These are phyloP conservation scores for Epithemia pelagica DNA, from an alignment of 108 stramenopile genomes.

Conservation along the genomic window DNA sequence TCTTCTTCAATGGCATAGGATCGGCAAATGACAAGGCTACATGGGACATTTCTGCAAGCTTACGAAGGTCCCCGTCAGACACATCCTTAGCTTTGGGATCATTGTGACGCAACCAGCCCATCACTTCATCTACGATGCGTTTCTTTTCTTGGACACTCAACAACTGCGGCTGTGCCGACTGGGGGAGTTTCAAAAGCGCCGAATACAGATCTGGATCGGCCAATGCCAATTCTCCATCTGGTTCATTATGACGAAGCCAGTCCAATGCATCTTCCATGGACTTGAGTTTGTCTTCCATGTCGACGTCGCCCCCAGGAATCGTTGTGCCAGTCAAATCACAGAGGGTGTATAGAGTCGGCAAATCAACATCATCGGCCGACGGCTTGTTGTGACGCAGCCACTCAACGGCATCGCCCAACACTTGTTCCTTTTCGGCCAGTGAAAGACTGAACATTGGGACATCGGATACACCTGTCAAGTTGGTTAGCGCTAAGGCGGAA, in stretches of 20 bases:
- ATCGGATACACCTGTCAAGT: constrained; percentile 1
- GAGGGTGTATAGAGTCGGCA: neutral
- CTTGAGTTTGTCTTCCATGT: neutral
- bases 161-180: neutral
- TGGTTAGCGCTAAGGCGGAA: neutral
- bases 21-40: neutral
- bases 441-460: neutral
- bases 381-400: constrained; percentile 13
- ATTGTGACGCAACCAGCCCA: constrained; percentile 29
- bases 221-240: neutral
- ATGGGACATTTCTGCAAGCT: neutral
- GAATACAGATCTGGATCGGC: neutral
- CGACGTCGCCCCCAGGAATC: neutral
- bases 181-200: neutral
- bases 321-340: neutral
- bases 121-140: constrained; percentile 16
- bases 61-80: neutral
- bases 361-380: constrained; percentile 1
- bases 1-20: neutral
- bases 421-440: constrained; percentile 2
- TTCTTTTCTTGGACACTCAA: neutral
- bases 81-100: constrained; percentile 3
- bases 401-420: constrained; percentile 7
- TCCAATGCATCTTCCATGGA: constrained; percentile 19
- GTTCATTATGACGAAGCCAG: constrained; percentile 14